Evolutionary conservation across 495 filamentous ascomycete species (phyloP).

Genomic region (Xylaria flabelliformis): DNA sequence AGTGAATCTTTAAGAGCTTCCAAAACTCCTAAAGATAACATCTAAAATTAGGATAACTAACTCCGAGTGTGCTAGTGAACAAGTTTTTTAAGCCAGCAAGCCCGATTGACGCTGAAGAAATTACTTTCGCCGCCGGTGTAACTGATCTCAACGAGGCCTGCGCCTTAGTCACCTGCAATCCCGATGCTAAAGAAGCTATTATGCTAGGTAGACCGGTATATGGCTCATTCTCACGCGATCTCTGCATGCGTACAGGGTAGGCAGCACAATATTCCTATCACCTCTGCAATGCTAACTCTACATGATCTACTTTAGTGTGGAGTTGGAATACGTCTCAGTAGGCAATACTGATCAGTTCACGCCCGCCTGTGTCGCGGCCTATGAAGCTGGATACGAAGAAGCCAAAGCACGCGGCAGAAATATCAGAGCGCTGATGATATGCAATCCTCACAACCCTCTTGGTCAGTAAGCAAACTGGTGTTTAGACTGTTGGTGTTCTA

Average conservation of each 20-base stretch:
- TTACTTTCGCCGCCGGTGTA: conserved; percentile 57
- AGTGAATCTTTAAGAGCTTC: background rate
- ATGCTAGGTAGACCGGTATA: conserved; percentile 60
- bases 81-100: conserved; percentile 48
- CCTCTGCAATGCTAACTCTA: conserved; percentile 19
- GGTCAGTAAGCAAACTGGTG: conserved; percentile 38
- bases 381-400: conserved; percentile 34
- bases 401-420: conserved; percentile 36
- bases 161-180: conserved; percentile 47
- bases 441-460: conserved; percentile 68
- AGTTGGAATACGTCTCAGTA: conserved; percentile 52
- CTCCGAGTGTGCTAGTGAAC: conserved; percentile 39
- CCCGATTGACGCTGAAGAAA: conserved; percentile 46
- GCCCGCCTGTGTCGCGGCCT: conserved; percentile 33
- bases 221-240: conserved; percentile 48
- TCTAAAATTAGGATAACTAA: background rate
- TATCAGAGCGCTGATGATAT: conserved; percentile 60
- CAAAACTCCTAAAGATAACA: background rate
- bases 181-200: conserved; percentile 57
- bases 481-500: conserved; percentile 8
- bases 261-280: background rate
- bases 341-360: conserved; percentile 54
- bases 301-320: conserved; percentile 38
- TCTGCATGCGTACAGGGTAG: conserved; percentile 39
- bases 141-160: conserved; percentile 55